A percentile compares a stretch with the other conserved stretches of the same genome.
phyloP scores from a whole-genome alignment of 192 early-diverging fungal species.

The Coemansia sp. region DNA sequence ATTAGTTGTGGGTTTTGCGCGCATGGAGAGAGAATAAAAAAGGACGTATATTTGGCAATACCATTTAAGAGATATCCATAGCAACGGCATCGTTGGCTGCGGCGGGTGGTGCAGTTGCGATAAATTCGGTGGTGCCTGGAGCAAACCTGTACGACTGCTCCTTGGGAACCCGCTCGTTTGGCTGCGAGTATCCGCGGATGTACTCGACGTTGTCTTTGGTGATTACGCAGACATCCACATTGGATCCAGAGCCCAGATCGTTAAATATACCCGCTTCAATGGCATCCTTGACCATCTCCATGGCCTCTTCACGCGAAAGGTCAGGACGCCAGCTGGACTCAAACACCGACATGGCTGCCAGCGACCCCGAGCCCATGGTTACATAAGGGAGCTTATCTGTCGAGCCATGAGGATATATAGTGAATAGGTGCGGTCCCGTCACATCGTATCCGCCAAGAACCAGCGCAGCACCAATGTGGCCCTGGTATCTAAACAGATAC shows the following conservation, averaged over 20 bases:
- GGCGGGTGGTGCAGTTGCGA: conserved; percentile 7
- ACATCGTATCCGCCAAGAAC: conserved; percentile 92
- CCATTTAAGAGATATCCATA: conserved; percentile 34
- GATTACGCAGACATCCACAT: conserved; percentile 93
- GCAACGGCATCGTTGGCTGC: conserved; percentile 19
- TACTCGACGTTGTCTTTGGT: conserved; percentile 81
- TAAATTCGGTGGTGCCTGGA: conserved; percentile 46
- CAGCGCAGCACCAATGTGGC: conserved; percentile 91
- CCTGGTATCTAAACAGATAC: conserved; percentile 95
- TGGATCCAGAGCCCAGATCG: conserved; percentile 95
- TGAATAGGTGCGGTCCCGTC: conserved; percentile 86
- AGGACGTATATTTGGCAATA: too few relatives aligned
- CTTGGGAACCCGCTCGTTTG: conserved; percentile 85
- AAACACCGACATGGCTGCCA: conserved; percentile 96
- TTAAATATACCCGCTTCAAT: conserved; percentile 99
- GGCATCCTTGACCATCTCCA: conserved; percentile 87
- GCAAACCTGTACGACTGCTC: conserved; percentile 77
- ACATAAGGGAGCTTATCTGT: conserved; percentile 96
- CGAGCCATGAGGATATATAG: conserved; percentile 90
- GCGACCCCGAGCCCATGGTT: conserved; percentile 93
- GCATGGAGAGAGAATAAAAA: too few relatives aligned
- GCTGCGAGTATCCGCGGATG: conserved; percentile 78
- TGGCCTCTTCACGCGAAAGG: conserved; percentile 84
- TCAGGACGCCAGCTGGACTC: conserved; percentile 79
- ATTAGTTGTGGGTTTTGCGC: too few relatives aligned